phyloP scores from a whole-genome alignment of 257 asterid species.

The Leptodermis oblonga region DNA sequence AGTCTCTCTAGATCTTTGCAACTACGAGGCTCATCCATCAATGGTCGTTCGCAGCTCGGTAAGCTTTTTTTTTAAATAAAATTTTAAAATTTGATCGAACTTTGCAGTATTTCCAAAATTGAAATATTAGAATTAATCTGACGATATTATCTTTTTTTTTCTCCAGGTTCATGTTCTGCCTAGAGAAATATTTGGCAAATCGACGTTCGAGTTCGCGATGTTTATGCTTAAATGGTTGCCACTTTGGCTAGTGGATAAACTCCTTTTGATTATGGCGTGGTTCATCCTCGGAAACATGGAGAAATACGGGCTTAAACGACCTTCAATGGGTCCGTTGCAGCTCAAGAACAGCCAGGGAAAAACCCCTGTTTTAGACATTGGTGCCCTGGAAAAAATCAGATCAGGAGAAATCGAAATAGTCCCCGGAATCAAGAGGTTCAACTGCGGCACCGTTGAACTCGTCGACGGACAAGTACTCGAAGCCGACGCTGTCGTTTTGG shows the following conservation, averaged over 20 bases:
- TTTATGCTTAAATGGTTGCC: conserved; percentile 74
- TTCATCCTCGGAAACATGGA: conserved; percentile 62
- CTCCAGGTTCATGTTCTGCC: conserved; percentile 83
- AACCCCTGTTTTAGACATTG: conserved; percentile 84
- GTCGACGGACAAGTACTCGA: conserved; percentile 43
- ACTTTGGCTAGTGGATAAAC: conserved; percentile 74
- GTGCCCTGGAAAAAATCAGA: conserved; percentile 60
- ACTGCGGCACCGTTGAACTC: conserved; percentile 45
- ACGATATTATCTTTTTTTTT: conserved; percentile 9
- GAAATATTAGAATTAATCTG: background rate
- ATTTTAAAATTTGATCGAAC: too few species aligned
- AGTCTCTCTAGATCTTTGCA: conserved; percentile 92
- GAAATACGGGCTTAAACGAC: conserved; percentile 59
- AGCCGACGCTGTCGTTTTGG: conserved; percentile 67
- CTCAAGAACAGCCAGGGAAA: conserved; percentile 66
- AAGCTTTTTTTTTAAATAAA: conserved; percentile 26
- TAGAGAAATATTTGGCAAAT: conserved; percentile 65
- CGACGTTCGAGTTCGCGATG: conserved; percentile 70
- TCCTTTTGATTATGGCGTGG: conserved; percentile 62
- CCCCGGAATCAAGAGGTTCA: conserved; percentile 60
- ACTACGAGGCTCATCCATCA: conserved; percentile 67
- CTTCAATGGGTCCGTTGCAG: conserved; percentile 59
- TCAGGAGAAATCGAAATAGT: conserved; percentile 51
- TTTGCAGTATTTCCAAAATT: too few species aligned
- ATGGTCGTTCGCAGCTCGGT: conserved; percentile 88